A percentile compares a stretch with the other conserved stretches of the same genome.
Conservation (phyloP, 768 basidiomycete genomes). For the Rhizopogon sp. region DNA sequence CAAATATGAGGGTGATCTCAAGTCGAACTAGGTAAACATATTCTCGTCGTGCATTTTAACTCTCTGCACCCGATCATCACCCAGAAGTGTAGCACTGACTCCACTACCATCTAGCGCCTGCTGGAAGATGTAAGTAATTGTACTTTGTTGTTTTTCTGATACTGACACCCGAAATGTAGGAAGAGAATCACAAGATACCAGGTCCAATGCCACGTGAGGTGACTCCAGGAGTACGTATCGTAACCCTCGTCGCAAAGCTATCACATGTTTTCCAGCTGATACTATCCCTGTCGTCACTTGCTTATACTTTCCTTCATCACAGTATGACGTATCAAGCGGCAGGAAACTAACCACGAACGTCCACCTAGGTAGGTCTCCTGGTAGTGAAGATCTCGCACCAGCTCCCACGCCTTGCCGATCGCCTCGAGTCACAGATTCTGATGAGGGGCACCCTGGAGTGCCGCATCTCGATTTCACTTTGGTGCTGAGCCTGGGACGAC, state of each 20-base stretch:
- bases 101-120: conserved; percentile 84
- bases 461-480: too few relatives aligned
- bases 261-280: conserved; percentile 56
- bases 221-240: conserved; percentile 89
- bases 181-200: conserved; percentile 80
- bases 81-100: conserved; percentile 99
- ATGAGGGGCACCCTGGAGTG: too few relatives aligned
- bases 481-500: too few relatives aligned
- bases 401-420: too few relatives aligned
- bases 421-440: too few relatives aligned
- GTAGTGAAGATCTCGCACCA: too few relatives aligned
- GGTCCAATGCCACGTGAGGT: conserved; percentile 74
- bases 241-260: conserved; percentile 88
- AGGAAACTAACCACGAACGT: conserved; percentile 94
- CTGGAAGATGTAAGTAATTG: conserved; percentile 47
- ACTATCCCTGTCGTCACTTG: neutral
- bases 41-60: conserved; percentile 99
- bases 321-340: conserved; percentile 95
- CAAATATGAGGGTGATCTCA: conserved; percentile 98
- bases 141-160: neutral
- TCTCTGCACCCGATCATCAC: conserved; percentile 98
- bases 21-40: conserved; percentile 96
- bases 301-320: conserved; percentile 1
- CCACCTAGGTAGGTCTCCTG: too few relatives aligned
- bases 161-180: conserved; percentile 23